phyloP scores from a whole-genome alignment of 2,329 filamentous ascomycete species.

The Trichoderma lentiforme region DNA sequence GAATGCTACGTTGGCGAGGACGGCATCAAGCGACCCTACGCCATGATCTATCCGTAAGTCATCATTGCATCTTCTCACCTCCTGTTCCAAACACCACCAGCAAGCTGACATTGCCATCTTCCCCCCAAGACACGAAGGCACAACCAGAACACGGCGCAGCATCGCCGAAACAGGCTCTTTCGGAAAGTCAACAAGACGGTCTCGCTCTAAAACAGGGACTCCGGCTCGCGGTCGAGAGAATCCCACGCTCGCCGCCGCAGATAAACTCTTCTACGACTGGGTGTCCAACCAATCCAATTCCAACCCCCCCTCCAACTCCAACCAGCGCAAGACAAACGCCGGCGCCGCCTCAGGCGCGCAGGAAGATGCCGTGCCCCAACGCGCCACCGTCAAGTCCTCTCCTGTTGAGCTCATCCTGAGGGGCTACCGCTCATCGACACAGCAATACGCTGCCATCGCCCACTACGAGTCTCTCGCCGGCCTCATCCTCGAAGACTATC shows the following conservation, averaged over 20 bases:
- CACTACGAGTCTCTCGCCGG: constrained; percentile 87
- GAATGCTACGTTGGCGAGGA: constrained; percentile 65
- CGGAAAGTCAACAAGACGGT: constrained; percentile 63
- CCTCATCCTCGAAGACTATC: constrained; percentile 88
- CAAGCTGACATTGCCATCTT: background rate
- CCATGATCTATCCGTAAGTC: constrained; percentile 61
- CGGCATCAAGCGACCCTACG: constrained; percentile 62
- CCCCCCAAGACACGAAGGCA: constrained; percentile 42
- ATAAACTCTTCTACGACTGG: constrained; percentile 60
- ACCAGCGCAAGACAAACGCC: constrained; percentile 37
- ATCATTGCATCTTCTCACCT: background rate
- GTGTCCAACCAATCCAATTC: constrained; percentile 45
- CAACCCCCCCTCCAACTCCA: constrained; percentile 21
- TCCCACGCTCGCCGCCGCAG: constrained; percentile 58
- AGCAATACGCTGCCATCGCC: constrained; percentile 82
- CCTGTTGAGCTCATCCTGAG: constrained; percentile 78
- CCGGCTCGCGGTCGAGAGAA: constrained; percentile 56
- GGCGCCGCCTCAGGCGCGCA: constrained; percentile 34
- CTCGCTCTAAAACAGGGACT: constrained; percentile 59
- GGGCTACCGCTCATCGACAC: constrained; percentile 64
- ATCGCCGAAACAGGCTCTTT: constrained; percentile 63
- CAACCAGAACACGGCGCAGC: constrained; percentile 48
- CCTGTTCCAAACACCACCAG: background rate
- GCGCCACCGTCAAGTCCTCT: constrained; percentile 35
- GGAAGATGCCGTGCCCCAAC: constrained; percentile 39